A percentile compares a stretch with the other conserved stretches of the same genome.
These are phyloP conservation scores for Dactylellina haptotyla DNA, from an alignment of 2,329 filamentous ascomycete species.

Conservation along the genomic window DNA sequence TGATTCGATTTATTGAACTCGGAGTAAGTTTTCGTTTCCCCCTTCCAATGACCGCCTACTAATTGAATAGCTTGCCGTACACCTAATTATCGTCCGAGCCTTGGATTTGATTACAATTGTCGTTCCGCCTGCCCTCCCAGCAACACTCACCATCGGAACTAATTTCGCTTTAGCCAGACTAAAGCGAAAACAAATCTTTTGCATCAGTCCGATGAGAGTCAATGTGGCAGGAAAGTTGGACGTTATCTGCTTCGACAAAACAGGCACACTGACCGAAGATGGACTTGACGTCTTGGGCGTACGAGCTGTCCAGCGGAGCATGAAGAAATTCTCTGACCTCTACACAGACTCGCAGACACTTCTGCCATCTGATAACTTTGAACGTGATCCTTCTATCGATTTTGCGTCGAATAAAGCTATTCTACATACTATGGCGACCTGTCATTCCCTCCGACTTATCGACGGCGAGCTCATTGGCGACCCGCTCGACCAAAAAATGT, in stretches of 20 bases:
- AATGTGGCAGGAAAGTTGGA: slow-evolving; percentile 97
- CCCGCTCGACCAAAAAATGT: slow-evolving; percentile 97
- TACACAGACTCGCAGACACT: slow-evolving; percentile 70
- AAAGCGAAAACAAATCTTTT: slow-evolving; percentile 91
- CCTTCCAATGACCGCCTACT: slow-evolving; percentile 14
- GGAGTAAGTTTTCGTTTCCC: slow-evolving; percentile 63
- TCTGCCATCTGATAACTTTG: slow-evolving; percentile 61
- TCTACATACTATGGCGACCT: slow-evolving; percentile 95
- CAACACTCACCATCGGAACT: slow-evolving; percentile 93
- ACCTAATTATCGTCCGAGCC: slow-evolving; percentile 89
- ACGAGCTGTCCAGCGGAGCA: slow-evolving; percentile 74
- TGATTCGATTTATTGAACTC: slow-evolving; percentile 90
- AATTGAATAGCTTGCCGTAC: slow-evolving; percentile 74
- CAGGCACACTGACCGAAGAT: slow-evolving; percentile 96
- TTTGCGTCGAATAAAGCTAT: slow-evolving; percentile 72
- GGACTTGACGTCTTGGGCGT: slow-evolving; percentile 92
- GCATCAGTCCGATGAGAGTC: slow-evolving; percentile 87
- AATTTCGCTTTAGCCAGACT: slow-evolving; percentile 90
- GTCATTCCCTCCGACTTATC: slow-evolving; percentile 86
- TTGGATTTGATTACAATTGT: slow-evolving; percentile 97
- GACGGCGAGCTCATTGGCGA: slow-evolving; percentile 92
- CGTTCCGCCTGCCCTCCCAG: slow-evolving; percentile 91
- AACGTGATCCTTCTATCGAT: slow-evolving; percentile 71
- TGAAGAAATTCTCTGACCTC: slow-evolving; percentile 76
- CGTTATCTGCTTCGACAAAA: slow-evolving; percentile 98